phyloP scores from a whole-genome alignment of 176 grass and related monocot species.

The Rhynchospora tenuis region DNA sequence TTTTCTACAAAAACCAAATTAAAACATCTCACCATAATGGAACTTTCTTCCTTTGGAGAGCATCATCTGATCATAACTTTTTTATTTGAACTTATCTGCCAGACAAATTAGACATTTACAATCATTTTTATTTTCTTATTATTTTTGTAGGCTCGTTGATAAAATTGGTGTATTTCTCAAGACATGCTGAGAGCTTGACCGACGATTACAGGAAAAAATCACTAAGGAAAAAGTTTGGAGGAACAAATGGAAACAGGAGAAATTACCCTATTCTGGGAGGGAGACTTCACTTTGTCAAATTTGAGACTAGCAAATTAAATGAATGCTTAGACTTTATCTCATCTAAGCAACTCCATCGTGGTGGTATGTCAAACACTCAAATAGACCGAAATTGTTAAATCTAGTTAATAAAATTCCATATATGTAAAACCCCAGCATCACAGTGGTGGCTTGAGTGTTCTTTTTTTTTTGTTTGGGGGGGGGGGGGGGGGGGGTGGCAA shows the following conservation, averaged over 20 bases:
- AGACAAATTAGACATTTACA: background rate
- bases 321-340: constrained; percentile 96
- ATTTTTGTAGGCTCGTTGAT: constrained; percentile 72
- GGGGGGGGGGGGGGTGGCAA: background rate
- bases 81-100: constrained; percentile 4
- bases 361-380: constrained; percentile 46
- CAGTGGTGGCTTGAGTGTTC: constrained; percentile 1
- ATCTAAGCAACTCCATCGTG: constrained; percentile 91
- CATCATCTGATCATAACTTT: background rate
- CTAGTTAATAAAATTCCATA: no score
- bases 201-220: constrained; percentile 71
- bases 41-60: background rate
- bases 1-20: no score
- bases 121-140: background rate
- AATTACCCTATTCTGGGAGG: constrained; percentile 89
- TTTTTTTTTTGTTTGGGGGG: background rate
- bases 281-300: constrained; percentile 98
- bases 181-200: constrained; percentile 58
- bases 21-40: background rate
- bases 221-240: constrained; percentile 67
- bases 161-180: constrained; percentile 96
- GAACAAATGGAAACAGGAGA: constrained; percentile 72
- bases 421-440: no score
- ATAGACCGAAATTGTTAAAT: background rate
- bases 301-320: constrained; percentile 82